Evolutionary conservation across 2,329 filamentous ascomycete genomes (phyloP), one percentile per base, ranked within the genome.

Genomic region (Cladophialophora bantiana): DNA sequence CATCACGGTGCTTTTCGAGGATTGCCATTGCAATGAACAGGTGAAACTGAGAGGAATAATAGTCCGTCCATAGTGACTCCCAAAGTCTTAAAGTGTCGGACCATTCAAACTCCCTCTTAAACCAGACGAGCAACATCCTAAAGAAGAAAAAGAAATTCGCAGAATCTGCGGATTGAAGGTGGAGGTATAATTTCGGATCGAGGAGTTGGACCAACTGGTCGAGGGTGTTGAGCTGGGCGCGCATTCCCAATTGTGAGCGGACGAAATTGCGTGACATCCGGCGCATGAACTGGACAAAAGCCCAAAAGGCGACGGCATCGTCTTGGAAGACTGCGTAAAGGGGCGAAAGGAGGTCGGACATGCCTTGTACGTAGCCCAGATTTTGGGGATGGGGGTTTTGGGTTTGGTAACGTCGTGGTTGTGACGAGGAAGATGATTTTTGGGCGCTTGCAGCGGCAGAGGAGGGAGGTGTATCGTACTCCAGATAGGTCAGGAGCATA

Each of bases 81-180:
- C 95, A 99, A 3, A 99, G 82, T 18, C 91, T 87, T 38, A 98
- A 82, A 10, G 97, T 88, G 75, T 98, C 93, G 56, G 85, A 78
- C 92, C 94, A 99, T 72, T 88, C 86, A 74, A 99, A 99, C 79
- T 99, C 95, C 56, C 95, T 90, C 83, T 99, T 99, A 79, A 95
- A 99, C 95, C 95, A 99, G 9, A 99, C 95, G 1, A 99, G 84
- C 38, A 99, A 84, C 95, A 98, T 98, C 67, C 95, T 91, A 87
- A 73, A 99, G 83, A 99, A 98, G 83, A 99, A 99, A 81, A 99
- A 99, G 80, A 99, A 99, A 78, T 99, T 99, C 31, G 95, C 99
- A 75, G 91, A 96, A 74, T 99, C 96, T 20, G 94, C 92, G 15
- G 87, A 89, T 77, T 96, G 88, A 0, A 99, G 86, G 74, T 99